Conservation (phyloP, 192 early-diverging fungal genomes). For the Glomus cerebriforme region DNA sequence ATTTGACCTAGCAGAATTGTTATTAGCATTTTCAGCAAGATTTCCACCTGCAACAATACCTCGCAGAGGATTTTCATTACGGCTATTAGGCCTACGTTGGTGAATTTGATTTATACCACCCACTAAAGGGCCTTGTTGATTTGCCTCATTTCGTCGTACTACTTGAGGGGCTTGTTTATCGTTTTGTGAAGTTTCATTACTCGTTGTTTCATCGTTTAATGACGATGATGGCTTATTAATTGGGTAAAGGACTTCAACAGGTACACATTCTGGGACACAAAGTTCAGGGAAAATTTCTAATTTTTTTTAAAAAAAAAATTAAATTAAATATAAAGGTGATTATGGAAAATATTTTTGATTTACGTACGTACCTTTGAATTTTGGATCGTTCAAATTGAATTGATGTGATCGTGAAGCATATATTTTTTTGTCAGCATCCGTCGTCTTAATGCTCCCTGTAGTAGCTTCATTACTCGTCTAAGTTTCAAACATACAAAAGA, state of each 20-base stretch:
- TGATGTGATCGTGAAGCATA: conserved; percentile 77
- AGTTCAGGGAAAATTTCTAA: conserved; percentile 85
- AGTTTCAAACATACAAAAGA: conserved; percentile 30
- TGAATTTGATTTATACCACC: neutral
- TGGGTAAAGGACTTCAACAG: conserved; percentile 46
- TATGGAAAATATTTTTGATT: neutral
- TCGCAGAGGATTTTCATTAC: conserved; percentile 16
- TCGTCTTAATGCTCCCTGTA: conserved; percentile 88
- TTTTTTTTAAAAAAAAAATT: neutral
- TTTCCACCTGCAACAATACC: conserved; percentile 11
- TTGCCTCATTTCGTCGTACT: neutral
- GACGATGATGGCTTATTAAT: conserved; percentile 37
- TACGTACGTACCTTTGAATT: conserved; percentile 67
- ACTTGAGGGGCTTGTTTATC: neutral
- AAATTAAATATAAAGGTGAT: neutral
- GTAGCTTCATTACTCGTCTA: conserved; percentile 85
- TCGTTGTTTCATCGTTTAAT: conserved; percentile 2
- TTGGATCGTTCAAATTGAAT: conserved; percentile 74
- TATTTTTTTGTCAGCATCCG: conserved; percentile 73
- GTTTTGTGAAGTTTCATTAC: neutral
- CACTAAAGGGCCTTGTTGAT: neutral
- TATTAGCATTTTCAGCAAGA: conserved; percentile 8
- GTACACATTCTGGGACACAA: conserved; percentile 57
- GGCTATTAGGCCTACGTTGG: neutral
- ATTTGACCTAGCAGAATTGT: neutral